These are phyloP conservation scores for Nakazawaea wyomingensis DNA, from an alignment of 805 yeast species.

Conservation along the genomic window DNA sequence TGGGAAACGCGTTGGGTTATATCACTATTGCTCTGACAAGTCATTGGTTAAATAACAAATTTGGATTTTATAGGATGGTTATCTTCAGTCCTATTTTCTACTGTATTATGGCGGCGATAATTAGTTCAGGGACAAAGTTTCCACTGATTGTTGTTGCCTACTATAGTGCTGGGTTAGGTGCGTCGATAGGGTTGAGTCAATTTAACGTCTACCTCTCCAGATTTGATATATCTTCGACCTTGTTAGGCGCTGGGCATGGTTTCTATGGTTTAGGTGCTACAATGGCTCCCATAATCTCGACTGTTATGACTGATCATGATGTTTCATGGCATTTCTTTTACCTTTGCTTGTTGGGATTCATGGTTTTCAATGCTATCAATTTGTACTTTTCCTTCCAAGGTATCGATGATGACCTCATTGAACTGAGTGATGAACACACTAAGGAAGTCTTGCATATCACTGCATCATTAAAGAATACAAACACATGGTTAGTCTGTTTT, in stretches of 20 bases:
- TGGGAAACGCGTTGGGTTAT: slow-evolving; percentile 51
- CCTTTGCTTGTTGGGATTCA: slow-evolving; percentile 37
- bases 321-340: slow-evolving; percentile 50
- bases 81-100: slow-evolving; percentile 33
- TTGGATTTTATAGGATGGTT: slow-evolving; percentile 36
- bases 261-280: slow-evolving; percentile 71
- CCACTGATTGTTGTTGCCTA: slow-evolving; percentile 44
- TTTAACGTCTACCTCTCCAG: slow-evolving; percentile 45
- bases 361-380: slow-evolving; percentile 28
- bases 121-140: slow-evolving; percentile 42
- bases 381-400: slow-evolving; percentile 40
- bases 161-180: slow-evolving; percentile 52
- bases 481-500: slow-evolving; percentile 44
- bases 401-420: slow-evolving; percentile 40
- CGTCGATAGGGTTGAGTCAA: slow-evolving; percentile 44
- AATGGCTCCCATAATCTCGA: slow-evolving; percentile 59
- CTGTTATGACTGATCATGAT: slow-evolving; percentile 44
- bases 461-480: slow-evolving; percentile 25
- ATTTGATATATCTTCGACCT: slow-evolving; percentile 47
- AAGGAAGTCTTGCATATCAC: slow-evolving; percentile 1
- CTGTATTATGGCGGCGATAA: slow-evolving; percentile 36
- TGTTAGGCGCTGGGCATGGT: slow-evolving; percentile 65
- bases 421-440: slow-evolving; percentile 24
- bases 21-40: slow-evolving; percentile 43
- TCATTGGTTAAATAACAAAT: slow-evolving; percentile 33